A percentile compares a stretch with the other conserved stretches of the same genome.
phyloP scores from a whole-genome alignment of 164 flowering plant genomes.

The Vitis rupestris region DNA sequence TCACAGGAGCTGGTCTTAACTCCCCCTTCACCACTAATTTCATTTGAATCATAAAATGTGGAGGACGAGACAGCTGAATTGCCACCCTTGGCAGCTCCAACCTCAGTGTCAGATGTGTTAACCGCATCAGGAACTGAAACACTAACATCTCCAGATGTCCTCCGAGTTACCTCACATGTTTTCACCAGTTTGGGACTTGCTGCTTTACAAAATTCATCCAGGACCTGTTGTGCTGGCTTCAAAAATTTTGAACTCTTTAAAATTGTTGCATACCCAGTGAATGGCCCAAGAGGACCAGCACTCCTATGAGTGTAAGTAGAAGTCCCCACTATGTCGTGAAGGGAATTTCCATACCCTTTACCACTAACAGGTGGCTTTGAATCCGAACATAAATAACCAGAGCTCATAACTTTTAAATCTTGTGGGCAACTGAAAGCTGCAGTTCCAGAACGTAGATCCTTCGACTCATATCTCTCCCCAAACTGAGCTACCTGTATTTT shows the following conservation, averaged over 20 bases:
- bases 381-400: slow-evolving; percentile 9
- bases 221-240: slow-evolving; percentile 65
- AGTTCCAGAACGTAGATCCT: slow-evolving; percentile 13
- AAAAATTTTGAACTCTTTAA: slow-evolving; percentile 73
- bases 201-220: slow-evolving; percentile 53
- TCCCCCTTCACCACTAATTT: slow-evolving; percentile 21
- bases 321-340: slow-evolving; percentile 28
- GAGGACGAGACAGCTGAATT: slow-evolving; percentile 32
- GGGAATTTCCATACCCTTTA: slow-evolving; percentile 30
- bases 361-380: slow-evolving; percentile 16
- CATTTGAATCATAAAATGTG: slow-evolving; percentile 32
- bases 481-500: slow-evolving; percentile 21
- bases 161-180: slow-evolving; percentile 24
- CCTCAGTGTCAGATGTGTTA: slow-evolving; percentile 24
- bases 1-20: slow-evolving; percentile 32
- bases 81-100: slow-evolving; percentile 19
- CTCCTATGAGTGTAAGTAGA: slow-evolving; percentile 28
- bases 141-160: slow-evolving; percentile 24
- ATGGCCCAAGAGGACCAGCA: slow-evolving; percentile 88
- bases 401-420: slow-evolving; percentile 15
- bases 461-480: slow-evolving; percentile 22
- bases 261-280: slow-evolving; percentile 87
- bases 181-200: slow-evolving; percentile 12
- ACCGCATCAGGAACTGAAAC: slow-evolving; percentile 17
- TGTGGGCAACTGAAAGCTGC: slow-evolving; percentile 12